phyloP scores from a whole-genome alignment of 495 filamentous ascomycete species.

The Penicillium manginii region DNA sequence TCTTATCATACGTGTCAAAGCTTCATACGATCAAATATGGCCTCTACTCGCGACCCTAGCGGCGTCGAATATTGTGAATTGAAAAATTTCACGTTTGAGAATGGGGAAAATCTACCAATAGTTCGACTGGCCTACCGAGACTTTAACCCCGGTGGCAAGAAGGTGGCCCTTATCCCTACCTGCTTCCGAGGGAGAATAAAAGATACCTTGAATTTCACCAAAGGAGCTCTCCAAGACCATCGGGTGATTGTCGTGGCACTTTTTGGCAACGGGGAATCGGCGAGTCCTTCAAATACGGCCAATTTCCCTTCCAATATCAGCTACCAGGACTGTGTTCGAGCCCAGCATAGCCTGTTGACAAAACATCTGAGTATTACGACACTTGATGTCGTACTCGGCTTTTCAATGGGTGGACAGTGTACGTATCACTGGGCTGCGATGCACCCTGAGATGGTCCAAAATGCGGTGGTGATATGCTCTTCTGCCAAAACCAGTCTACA shows the following conservation, averaged over 20 bases:
- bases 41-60: slow-evolving; percentile 9
- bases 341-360: slow-evolving; percentile 61
- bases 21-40: slow-evolving; percentile 7
- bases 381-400: slow-evolving; percentile 59
- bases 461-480: slow-evolving; percentile 65
- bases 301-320: slow-evolving; percentile 59
- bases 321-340: slow-evolving; percentile 61
- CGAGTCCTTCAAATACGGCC: slow-evolving; percentile 61
- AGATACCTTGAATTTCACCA: slow-evolving; percentile 46
- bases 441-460: slow-evolving; percentile 61
- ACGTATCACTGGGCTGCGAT: slow-evolving; percentile 65
- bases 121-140: slow-evolving; percentile 49
- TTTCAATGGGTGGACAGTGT: slow-evolving; percentile 69
- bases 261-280: slow-evolving; percentile 69
- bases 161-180: slow-evolving; percentile 48
- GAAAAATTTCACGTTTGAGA: slow-evolving; percentile 43
- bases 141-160: slow-evolving; percentile 39
- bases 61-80: slow-evolving; percentile 39
- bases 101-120: slow-evolving; percentile 27
- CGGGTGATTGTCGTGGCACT: slow-evolving; percentile 66
- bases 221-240: slow-evolving; percentile 52
- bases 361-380: slow-evolving; percentile 55
- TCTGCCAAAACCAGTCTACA: slow-evolving; percentile 65
- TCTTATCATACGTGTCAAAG: no score
- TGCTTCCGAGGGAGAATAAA: slow-evolving; percentile 53